Evolutionary conservation across 352 stramenopile genomes (phyloP).

Genomic region (Phytopythium oedochilum): DNA sequence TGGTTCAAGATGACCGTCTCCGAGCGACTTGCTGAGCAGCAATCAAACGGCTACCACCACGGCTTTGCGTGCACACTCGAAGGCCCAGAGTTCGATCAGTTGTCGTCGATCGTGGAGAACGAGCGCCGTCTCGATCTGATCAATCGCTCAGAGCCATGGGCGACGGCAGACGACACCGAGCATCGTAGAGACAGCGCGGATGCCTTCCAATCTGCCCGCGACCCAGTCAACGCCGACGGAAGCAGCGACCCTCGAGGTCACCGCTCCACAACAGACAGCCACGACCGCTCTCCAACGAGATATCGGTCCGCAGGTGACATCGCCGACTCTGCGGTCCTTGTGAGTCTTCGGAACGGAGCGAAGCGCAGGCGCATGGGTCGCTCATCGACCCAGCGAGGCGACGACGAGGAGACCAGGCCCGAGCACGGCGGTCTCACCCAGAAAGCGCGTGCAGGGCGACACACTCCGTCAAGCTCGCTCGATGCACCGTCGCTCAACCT

Average conservation of each 20-base stretch:
- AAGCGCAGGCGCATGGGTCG: neutral
- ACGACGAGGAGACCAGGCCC: neutral
- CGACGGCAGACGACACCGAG: neutral
- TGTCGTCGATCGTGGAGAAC: constrained; percentile 23
- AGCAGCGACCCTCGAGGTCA: neutral
- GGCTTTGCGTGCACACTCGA: constrained; percentile 27
- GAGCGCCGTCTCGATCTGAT: neutral
- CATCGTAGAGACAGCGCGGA: neutral
- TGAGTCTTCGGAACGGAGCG: neutral
- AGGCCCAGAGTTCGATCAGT: constrained; percentile 20
- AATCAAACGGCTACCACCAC: constrained; percentile 24
- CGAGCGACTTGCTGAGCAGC: constrained; percentile 27
- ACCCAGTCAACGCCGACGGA: neutral
- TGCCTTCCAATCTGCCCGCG: neutral
- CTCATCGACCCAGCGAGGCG: neutral
- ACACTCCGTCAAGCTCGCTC: constrained; percentile 2
- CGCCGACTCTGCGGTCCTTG: neutral
- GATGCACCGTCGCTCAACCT: constrained; percentile 16
- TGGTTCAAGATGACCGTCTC: constrained; percentile 34
- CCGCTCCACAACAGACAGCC: neutral
- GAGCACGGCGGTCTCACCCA: constrained; percentile 7
- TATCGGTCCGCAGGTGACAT: neutral
- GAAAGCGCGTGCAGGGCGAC: neutral
- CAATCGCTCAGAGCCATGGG: neutral
- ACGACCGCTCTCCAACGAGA: neutral